Evolutionary conservation across 768 basidiomycete species (phyloP).

Genomic region (Glaciozyma martinii): DNA sequence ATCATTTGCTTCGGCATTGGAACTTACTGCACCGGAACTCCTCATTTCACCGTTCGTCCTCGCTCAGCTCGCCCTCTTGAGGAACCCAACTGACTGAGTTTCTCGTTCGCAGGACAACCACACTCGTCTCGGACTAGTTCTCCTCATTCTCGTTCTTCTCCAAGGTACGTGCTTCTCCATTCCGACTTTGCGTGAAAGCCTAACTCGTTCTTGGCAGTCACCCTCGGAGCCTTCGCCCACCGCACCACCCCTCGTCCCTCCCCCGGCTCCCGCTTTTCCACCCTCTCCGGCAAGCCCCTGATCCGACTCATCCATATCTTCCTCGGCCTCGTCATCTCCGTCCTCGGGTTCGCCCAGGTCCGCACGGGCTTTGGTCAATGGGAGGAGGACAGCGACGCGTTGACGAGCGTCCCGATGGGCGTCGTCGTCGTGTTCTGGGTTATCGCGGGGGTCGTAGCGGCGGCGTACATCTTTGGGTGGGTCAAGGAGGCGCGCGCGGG

Average conservation of each 20-base stretch:
- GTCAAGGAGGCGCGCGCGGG: neutral
- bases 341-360: slow-evolving; percentile 4
- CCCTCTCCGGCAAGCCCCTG: neutral
- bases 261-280: neutral
- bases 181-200: too few relatives aligned
- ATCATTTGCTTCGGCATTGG: slow-evolving; percentile 6
- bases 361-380: neutral
- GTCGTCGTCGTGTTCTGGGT: slow-evolving; percentile 2
- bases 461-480: slow-evolving; percentile 6
- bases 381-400: neutral
- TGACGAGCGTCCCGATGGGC: neutral
- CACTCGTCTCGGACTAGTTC: slow-evolving; percentile 11
- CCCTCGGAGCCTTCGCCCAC: slow-evolving; percentile 15
- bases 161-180: neutral
- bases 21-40: neutral
- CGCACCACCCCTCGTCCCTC: neutral
- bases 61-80: neutral
- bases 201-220: neutral
- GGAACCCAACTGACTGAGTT: neutral
- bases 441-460: neutral
- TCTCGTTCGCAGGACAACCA: neutral
- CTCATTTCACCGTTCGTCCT: neutral
- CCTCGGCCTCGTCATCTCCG: slow-evolving; percentile 1
- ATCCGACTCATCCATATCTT: slow-evolving; percentile 7
- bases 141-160: slow-evolving; percentile 14